These are phyloP conservation scores for Hortaea sp. DNA, from an alignment of 2,329 filamentous ascomycete species.

Conservation along the genomic window DNA sequence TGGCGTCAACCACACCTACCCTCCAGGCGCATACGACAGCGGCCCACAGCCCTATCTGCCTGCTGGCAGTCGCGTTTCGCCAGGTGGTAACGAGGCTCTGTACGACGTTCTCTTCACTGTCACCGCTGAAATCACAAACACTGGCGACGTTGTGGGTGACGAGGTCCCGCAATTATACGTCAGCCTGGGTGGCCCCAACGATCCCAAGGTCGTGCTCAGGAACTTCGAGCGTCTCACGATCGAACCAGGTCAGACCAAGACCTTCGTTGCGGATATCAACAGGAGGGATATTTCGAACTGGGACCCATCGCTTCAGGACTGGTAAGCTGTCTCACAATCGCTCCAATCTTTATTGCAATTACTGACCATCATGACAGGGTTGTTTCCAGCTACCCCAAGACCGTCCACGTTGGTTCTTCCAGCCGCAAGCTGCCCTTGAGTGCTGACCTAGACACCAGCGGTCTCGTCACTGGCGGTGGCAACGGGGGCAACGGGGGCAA, in stretches of 20 bases:
- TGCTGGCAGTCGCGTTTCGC: conserved; percentile 48
- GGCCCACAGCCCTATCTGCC: conserved; percentile 48
- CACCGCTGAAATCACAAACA: conserved; percentile 61
- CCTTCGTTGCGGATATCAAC: conserved; percentile 60
- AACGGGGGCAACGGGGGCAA: background rate
- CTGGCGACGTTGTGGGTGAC: conserved; percentile 53
- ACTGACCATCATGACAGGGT: conserved; percentile 30
- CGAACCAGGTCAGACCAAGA: conserved; percentile 54
- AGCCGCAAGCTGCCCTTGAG: conserved; percentile 47
- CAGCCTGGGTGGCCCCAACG: conserved; percentile 65
- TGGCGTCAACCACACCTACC: conserved; percentile 52
- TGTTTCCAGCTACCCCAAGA: conserved; percentile 47
- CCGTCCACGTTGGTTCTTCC: conserved; percentile 49
- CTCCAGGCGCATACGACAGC: conserved; percentile 48
- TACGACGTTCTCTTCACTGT: conserved; percentile 62
- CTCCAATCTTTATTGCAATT: background rate
- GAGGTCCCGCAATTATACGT: conserved; percentile 70
- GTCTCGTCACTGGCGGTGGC: background rate
- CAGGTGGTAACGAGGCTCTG: conserved; percentile 51
- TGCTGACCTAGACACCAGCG: conserved; percentile 9
- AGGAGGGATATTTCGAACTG: conserved; percentile 81
- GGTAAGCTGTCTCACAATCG: conserved; percentile 34
- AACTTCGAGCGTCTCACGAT: conserved; percentile 73
- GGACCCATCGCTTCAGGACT: conserved; percentile 72
- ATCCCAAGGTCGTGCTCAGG: conserved; percentile 58